Percentiles rank a stretch among this genome's conserved stretches.
Conservation (phyloP, 139 green algal species). For the Tetradesmus lagerheimii region DNA sequence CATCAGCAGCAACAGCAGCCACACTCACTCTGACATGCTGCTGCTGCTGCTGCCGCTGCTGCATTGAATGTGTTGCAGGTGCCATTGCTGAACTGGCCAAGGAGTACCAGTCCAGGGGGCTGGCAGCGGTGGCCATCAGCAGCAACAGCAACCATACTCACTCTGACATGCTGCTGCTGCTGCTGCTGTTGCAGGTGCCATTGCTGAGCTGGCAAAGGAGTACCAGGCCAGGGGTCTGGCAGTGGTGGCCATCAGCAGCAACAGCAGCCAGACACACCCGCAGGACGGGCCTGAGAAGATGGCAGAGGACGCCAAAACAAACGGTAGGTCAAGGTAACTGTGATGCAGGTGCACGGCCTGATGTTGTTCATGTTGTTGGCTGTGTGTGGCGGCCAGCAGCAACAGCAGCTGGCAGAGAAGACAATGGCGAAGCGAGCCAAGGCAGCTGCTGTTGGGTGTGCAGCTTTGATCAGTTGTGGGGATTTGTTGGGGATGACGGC, state of each 20-base stretch:
- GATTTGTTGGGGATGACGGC: too few species aligned
- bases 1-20: conserved; percentile 85
- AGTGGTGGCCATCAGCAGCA: conserved; percentile 84
- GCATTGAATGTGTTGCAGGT: neutral
- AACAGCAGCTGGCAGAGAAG: too few species aligned
- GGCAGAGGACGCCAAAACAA: conserved; percentile 64
- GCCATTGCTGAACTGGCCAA: conserved; percentile 50
- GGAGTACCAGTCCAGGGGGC: conserved; percentile 71
- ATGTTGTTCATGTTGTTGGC: too few species aligned
- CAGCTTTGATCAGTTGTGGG: too few species aligned
- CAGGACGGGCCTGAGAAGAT: conserved; percentile 83
- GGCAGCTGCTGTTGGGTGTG: neutral
- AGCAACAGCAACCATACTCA: conserved; percentile 67
- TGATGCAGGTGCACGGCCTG: neutral
- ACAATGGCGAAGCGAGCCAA: too few species aligned
- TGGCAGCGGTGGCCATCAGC: conserved; percentile 82
- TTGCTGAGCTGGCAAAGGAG: conserved; percentile 67
- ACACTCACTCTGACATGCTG: neutral
- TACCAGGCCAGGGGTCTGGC: conserved; percentile 72
- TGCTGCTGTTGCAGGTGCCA: conserved; percentile 44
- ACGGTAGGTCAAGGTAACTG: neutral
- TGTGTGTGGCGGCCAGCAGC: neutral
- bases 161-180: neutral
- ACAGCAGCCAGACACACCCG: conserved; percentile 79
- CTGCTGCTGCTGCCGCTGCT: neutral